A percentile compares a stretch with the other conserved stretches of the same genome.
These are phyloP conservation scores for Podospora pseudopauciseta DNA, from an alignment of 495 filamentous ascomycete species.

Conservation along the genomic window DNA sequence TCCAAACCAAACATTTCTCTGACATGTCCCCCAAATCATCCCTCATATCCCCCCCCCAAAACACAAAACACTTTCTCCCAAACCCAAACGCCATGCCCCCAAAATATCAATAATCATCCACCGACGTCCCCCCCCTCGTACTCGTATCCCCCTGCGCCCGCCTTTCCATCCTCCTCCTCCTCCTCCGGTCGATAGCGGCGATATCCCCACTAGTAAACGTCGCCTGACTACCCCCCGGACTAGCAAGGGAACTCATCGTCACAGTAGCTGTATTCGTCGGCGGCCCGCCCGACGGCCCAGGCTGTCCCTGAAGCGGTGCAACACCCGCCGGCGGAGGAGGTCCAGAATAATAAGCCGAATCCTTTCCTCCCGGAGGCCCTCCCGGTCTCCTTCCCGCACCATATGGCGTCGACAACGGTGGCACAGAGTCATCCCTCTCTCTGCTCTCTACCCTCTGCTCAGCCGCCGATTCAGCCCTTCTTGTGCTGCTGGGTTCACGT, in stretches of 20 bases:
- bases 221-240: slow-evolving; percentile 34
- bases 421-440: slow-evolving; percentile 15
- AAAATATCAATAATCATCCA: slow-evolving; percentile 41
- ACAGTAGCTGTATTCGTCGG: slow-evolving; percentile 19
- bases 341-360: slow-evolving; percentile 54
- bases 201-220: slow-evolving; percentile 32
- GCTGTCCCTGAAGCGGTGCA: slow-evolving; percentile 31
- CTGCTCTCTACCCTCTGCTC: slow-evolving; percentile 36
- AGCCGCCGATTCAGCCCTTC: slow-evolving; percentile 38
- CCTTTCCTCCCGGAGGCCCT: slow-evolving; percentile 40
- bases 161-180: slow-evolving; percentile 47
- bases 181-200: slow-evolving; percentile 41
- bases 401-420: slow-evolving; percentile 47
- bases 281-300: slow-evolving; percentile 38
- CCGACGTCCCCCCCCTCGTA: slow-evolving; percentile 23
- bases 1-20: background rate
- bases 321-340: slow-evolving; percentile 12
- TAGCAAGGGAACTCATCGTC: slow-evolving; percentile 43
- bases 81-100: background rate
- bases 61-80: background rate
- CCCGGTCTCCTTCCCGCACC: slow-evolving; percentile 27
- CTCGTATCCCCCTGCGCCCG: slow-evolving; percentile 32
- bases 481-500: slow-evolving; percentile 34
- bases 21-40: background rate
- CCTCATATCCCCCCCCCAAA: background rate